Base-by-base conservation (phyloP, 306 rosid genomes). In the Pyrus bretschneideri region DNA sequence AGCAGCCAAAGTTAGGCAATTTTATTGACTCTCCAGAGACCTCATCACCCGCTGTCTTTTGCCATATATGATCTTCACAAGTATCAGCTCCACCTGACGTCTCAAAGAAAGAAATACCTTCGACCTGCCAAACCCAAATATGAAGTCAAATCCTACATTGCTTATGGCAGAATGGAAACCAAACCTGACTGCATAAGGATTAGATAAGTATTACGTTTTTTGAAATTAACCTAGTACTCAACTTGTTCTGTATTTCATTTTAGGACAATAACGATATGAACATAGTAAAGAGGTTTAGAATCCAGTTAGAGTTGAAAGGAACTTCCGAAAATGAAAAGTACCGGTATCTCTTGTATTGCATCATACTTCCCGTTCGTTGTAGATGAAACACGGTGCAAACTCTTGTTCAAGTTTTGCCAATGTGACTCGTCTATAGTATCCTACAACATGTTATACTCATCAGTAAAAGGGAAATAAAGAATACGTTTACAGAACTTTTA, bases 341-440 rank as follows among this genome's bases (percentile, higher is more conserved):
- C 98, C 89, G 76, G 77, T 73, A 94, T 89, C 78, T 88, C 96
- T 82, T 85, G 86, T 77, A 83, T 73, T 10, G 92, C 88, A 67
- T 89, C 95, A 85, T 94, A 90, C 85, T 92, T 94, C 63, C 98
- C 98, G 74, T 94, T 82, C 4, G 92, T 90, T 71, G 97, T 89
- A 54, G 89, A 89, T 67, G 98, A 92, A 80, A 94, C 85, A n/a
- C 88, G 82, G 54, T 81, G 88, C 79, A 94, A 88, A 82, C 97
- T 92, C 84, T 63, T 90, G 87, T 92, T 94, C 88, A 94, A 79
- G 45, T 70, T 69, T 69, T 75, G 79, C 98, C 98, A 94, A 77
- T 77, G 93, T 2, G 91, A 89, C 79, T 94, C 97, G 65, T 94
- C 98, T 63, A 30, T 29, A 19, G 97, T 89, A 78, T 90, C 98